These are phyloP conservation scores for Myochromella boudieri DNA, from an alignment of 768 basidiomycete species.

Conservation along the genomic window DNA sequence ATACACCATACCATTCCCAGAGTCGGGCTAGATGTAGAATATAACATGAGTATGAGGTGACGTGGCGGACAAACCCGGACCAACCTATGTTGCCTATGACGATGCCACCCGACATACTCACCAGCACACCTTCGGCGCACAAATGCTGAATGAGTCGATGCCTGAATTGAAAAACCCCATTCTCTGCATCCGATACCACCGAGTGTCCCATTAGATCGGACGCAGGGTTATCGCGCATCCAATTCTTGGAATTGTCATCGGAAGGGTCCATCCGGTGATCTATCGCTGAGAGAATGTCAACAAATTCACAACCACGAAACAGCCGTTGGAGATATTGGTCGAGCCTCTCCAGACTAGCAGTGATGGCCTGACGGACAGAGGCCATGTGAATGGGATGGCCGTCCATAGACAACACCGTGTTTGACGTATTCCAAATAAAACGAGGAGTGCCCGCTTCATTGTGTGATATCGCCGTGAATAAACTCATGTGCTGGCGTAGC, in stretches of 20 bases:
- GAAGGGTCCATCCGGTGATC: slow-evolving; percentile 3
- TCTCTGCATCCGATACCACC: not conserved
- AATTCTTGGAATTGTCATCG: not conserved
- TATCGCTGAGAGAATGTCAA: slow-evolving; percentile 1
- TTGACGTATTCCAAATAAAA: not conserved
- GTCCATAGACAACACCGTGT: not conserved
- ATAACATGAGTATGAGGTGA: not conserved
- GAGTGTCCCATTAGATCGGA: not conserved
- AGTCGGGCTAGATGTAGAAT: not conserved
- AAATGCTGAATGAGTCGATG: not conserved
- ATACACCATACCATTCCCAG: slow-evolving; percentile 1
- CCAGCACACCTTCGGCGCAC: not conserved
- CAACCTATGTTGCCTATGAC: not conserved
- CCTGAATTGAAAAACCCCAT: not conserved
- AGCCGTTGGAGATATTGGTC: not conserved
- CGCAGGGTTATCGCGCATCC: not conserved
- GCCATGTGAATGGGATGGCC: not conserved
- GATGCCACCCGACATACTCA: not conserved
- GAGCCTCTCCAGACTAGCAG: not conserved
- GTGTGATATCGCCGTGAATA: not conserved
- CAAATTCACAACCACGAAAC: not conserved
- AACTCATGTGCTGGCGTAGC: not conserved
- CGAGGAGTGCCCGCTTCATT: not conserved
- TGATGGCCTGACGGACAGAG: not conserved
- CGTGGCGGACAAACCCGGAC: not conserved